These are phyloP conservation scores for Gelatoporia subvermispora DNA, from an alignment of 768 basidiomycete species.

Conservation along the genomic window DNA sequence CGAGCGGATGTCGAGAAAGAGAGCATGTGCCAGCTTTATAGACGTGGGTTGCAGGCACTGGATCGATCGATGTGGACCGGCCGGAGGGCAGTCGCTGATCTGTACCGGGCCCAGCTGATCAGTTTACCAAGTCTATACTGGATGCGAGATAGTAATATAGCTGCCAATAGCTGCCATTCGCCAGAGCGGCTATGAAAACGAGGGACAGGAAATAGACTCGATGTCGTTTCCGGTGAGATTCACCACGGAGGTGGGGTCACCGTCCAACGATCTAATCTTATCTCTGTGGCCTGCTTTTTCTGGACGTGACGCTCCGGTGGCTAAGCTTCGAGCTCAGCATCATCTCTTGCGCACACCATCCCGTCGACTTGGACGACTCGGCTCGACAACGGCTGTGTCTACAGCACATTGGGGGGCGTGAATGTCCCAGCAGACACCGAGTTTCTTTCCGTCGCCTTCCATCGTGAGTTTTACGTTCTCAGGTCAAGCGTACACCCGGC, in stretches of 20 bases:
- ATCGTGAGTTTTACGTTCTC: constrained; percentile 14
- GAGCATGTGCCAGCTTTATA: constrained; percentile 17
- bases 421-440: constrained; percentile 23
- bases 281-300: neutral
- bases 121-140: too few species aligned
- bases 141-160: too few species aligned
- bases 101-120: too few species aligned
- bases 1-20: constrained; percentile 2
- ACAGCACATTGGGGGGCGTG: constrained; percentile 1
- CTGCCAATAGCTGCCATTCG: too few species aligned
- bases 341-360: constrained; percentile 3
- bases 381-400: neutral
- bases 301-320: neutral
- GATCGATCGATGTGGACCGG: too few species aligned
- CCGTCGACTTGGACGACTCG: neutral
- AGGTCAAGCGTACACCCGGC: neutral
- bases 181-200: too few species aligned
- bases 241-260: too few species aligned
- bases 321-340: neutral
- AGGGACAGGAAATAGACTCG: too few species aligned
- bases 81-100: too few species aligned
- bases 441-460: constrained; percentile 37
- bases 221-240: too few species aligned
- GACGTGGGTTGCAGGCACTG: constrained; percentile 1
- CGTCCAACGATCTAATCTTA: constrained; percentile 3